phyloP scores from a whole-genome alignment of 1,284 basidiomycete genomes.

The Hypsizygus ulmarius region DNA sequence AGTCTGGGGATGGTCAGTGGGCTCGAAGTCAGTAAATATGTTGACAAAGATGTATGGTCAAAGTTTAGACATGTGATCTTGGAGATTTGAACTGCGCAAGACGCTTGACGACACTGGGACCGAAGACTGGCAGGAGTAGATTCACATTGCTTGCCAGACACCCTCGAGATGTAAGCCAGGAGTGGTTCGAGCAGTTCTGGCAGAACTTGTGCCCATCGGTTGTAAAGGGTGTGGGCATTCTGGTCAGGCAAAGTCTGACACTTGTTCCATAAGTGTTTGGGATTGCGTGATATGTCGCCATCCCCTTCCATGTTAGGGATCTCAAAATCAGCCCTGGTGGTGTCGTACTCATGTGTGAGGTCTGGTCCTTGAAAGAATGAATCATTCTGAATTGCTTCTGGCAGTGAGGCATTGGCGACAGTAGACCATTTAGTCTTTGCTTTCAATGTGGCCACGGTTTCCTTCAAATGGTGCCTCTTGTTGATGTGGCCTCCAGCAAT shows the following conservation, averaged over 20 bases:
- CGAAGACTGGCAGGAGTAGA: background rate
- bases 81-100: background rate
- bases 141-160: background rate
- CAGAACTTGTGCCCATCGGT: background rate
- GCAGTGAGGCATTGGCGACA: background rate
- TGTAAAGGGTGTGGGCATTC: background rate
- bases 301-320: too few species aligned
- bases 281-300: too few species aligned
- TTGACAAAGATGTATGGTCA: background rate
- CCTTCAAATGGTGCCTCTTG: background rate
- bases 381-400: too few species aligned
- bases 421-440: background rate
- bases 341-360: too few species aligned
- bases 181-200: background rate
- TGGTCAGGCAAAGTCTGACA: background rate
- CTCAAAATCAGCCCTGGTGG: too few species aligned
- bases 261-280: too few species aligned
- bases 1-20: slow-evolving; percentile 16
- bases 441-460: background rate
- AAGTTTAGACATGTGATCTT: background rate
- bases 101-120: background rate
- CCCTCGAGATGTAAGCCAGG: slow-evolving; percentile 1
- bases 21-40: background rate
- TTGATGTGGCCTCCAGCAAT: background rate
- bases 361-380: too few species aligned